Evolutionary conservation across 805 yeast species (phyloP), one percentile per base, ranked within the genome.

Genomic region (Grigorovia jiainica): DNA sequence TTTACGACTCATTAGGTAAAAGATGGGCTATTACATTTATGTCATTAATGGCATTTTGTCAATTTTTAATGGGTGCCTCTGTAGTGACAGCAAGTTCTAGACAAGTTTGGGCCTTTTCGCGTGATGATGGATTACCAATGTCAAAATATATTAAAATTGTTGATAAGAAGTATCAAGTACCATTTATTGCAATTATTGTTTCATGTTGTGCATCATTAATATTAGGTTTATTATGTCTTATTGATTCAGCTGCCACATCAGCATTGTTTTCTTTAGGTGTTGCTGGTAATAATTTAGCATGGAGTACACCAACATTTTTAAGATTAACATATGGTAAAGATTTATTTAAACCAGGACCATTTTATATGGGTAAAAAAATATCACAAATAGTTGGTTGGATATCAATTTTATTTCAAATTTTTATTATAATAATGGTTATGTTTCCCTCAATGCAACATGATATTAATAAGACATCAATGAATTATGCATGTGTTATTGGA

Each of bases 91-190:
- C 86, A 82, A 57, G n/a, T n/a, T n/a, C n/a, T n/a, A n/a, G n/a
- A n/a, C n/a, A n/a, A n/a, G n/a, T n/a, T n/a, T n/a, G n/a, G n/a
- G n/a, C n/a, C n/a, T n/a, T n/a, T n/a, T n/a, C n/a, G n/a, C n/a
- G n/a, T n/a, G n/a, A n/a, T n/a, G 79, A 79, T 52, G 87, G 87
- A 13, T 67, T 81, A 43, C 89, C 89, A 7, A 64, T 78, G 47
- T 69, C 79, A 65, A 65, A 53, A 69, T 82, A 21, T 21, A 21
- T 21, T 21, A 21, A 21, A 21, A 21, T 21, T 6, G 24, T 21
- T 6, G 24, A 21, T 47, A 76, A 78, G 48, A 70, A 58, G 44
- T 61, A 73, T 29, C 66, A 71, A n/a, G 82, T 78, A 23, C 90
- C 92, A 11, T 58, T 79, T 20, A 69, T 78, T 50, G 87, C 89